Evolutionary conservation across 2,329 filamentous ascomycete genomes (phyloP), one percentile per base, ranked within the genome.

Genomic region (Pseudogymnoascus verrucosus): DNA sequence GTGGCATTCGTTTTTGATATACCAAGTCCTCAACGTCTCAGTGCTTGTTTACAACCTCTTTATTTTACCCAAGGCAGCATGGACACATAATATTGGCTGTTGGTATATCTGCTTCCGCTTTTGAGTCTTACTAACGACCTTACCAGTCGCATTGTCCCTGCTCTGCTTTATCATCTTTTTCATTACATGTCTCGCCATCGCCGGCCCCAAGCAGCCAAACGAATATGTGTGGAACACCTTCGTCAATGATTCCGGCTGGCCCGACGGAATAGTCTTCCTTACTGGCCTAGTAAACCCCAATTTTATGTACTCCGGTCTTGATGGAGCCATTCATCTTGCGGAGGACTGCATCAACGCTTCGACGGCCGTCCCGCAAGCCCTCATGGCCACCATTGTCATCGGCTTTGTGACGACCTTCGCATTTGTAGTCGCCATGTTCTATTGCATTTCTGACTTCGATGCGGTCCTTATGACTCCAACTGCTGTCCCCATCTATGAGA

Each of bases 231-330:
- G 61, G 61, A 47, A 42, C 1, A 62, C 31, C 8, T 80, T 79
- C 62, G 67, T 69, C 26, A 80, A 80, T 65, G 71, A 75, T 28
- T 77, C 76, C 0, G 76, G 77, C 2, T 80, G 78, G 78, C 72
- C 14, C 70, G 75, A 77, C 28, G 77, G 76, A 0, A 74, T 79
- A 23, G 78, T 77, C 26, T 79, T 80, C 64, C 77, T 81, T 51
- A 77, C 80, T 0, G 79, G 79, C 5, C 70, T 81, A 37, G 75
- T 79, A 1, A 78, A 80, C 65, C 71, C 72, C 26, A 73, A 73
- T 39, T 67, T 74, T 14, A 72, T 76, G 2, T 69, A 76, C 47
- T 74, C 75, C 63, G 78, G 77, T 12, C 80, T 78, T 62, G 78
- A 80, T 62, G 77, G 74, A 11, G 75, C 75, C 4, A 65, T 78